These are phyloP conservation scores for Dendrobium huoshanense DNA, from an alignment of 106 monocot species.

Conservation along the genomic window DNA sequence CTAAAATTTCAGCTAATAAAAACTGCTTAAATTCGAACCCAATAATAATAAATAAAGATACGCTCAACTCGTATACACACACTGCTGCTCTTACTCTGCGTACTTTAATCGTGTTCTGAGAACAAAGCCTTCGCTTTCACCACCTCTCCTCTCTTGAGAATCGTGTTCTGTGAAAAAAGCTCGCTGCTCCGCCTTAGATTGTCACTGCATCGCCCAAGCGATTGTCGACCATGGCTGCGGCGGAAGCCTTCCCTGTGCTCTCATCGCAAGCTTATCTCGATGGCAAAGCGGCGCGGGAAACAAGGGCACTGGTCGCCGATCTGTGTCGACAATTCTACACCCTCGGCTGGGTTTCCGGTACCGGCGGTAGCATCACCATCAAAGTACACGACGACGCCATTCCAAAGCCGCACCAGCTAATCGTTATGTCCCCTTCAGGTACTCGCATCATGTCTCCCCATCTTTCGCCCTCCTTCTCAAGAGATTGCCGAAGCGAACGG, in stretches of 20 bases:
- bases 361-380: slow-evolving; percentile 96
- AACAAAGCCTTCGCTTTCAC: no score
- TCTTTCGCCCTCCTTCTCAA: not conserved
- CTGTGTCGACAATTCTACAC: slow-evolving; percentile 93
- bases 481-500: not conserved
- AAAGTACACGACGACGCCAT: slow-evolving; percentile 81
- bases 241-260: slow-evolving; percentile 8
- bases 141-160: no score
- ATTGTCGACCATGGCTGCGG: slow-evolving; percentile 5
- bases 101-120: no score
- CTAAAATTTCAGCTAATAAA: no score
- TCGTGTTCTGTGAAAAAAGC: no score
- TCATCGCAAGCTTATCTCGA: slow-evolving; percentile 54
- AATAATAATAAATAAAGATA: no score
- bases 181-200: no score
- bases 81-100: no score
- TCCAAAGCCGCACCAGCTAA: slow-evolving; percentile 59
- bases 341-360: slow-evolving; percentile 93
- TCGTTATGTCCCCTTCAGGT: slow-evolving; percentile 99
- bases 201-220: no score
- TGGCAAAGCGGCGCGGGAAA: slow-evolving; percentile 37
- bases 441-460: not conserved
- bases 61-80: no score
- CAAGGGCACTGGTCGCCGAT: slow-evolving; percentile 69
- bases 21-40: no score